These are phyloP conservation scores for Kodamaea fungicola DNA, from an alignment of 1,139 yeast genomes.

Conservation along the genomic window DNA sequence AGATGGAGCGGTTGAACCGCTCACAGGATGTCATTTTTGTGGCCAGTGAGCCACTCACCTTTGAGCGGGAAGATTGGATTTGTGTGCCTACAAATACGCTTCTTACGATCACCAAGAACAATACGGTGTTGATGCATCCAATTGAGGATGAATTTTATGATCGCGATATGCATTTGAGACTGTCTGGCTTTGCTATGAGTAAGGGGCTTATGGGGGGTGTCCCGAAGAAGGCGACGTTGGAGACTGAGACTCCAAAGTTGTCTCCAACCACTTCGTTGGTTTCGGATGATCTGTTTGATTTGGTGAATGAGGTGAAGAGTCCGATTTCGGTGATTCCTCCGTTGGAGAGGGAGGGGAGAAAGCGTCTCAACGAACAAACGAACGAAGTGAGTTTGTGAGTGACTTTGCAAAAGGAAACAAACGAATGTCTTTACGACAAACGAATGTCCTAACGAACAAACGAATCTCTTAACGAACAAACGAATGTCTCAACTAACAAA, in stretches of 20 bases:
- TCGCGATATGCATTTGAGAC: constrained; percentile 60
- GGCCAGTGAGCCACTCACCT: constrained; percentile 93
- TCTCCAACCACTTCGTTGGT: constrained; percentile 3
- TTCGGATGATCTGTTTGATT: constrained; percentile 1
- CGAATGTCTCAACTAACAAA: too few relatives aligned
- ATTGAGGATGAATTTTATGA: constrained; percentile 86
- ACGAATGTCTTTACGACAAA: too few relatives aligned
- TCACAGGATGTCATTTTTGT: constrained; percentile 95
- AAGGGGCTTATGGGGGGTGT: constrained; percentile 84
- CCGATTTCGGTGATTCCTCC: constrained; percentile 70
- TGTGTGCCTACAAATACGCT: constrained; percentile 92
- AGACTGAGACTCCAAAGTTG: constrained; percentile 1
- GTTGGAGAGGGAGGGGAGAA: constrained; percentile 81
- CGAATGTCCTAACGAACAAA: too few relatives aligned
- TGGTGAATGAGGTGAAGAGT: constrained; percentile 27
- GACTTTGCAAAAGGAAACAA: too few relatives aligned
- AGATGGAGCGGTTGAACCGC: constrained; percentile 90
- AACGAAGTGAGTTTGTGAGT: too few relatives aligned
- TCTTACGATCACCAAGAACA: constrained; percentile 71
- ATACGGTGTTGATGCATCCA: constrained; percentile 88
- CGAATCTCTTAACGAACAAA: too few relatives aligned
- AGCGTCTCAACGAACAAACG: not conserved
- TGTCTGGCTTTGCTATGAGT: constrained; percentile 79
- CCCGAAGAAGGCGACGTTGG: constrained; percentile 23
- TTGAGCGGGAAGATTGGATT: constrained; percentile 96